Percentiles rank a stretch among this genome's conserved stretches.
These are phyloP conservation scores for Monosporascus sp. DNA, from an alignment of 2,329 filamentous ascomycete genomes.

Conservation along the genomic window DNA sequence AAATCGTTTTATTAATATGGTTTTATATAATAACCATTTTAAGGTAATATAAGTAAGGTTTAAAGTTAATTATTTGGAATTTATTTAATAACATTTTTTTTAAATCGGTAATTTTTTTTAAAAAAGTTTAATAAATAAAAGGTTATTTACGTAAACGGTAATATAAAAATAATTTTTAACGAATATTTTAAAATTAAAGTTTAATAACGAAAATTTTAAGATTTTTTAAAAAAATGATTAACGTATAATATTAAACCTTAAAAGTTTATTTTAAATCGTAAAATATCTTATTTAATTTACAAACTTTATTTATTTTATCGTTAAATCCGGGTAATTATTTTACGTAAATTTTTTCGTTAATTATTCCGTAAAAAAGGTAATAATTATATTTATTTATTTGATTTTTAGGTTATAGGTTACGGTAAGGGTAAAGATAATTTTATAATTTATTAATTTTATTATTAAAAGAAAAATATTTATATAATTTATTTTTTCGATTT, in stretches of 20 bases:
- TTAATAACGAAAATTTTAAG: conserved; percentile 1
- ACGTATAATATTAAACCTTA: conserved; percentile 3
- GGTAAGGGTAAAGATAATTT: conserved; percentile 3
- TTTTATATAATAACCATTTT: conserved; percentile 1
- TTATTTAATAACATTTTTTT: conserved; percentile 3
- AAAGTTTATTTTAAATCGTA: too few relatives aligned
- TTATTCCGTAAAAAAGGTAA: too few relatives aligned
- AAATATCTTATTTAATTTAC: neutral
- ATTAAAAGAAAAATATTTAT: conserved; percentile 4
- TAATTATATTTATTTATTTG: conserved; percentile 4
- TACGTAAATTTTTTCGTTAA: conserved; percentile 1
- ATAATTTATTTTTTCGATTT: neutral
- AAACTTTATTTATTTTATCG: conserved; percentile 2
- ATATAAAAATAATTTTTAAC: too few relatives aligned
- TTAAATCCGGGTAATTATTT: conserved; percentile 4
- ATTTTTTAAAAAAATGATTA: conserved; percentile 1
- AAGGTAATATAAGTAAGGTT: conserved; percentile 6
- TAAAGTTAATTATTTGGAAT: conserved; percentile 7
- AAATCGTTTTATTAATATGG: conserved; percentile 4
- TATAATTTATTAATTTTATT: neutral
- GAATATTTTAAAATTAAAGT: too few relatives aligned
- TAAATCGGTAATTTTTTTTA: conserved; percentile 6
- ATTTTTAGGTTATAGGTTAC: conserved; percentile 4
- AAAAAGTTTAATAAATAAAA: conserved; percentile 1
- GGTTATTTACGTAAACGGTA: conserved; percentile 2